Evolutionary conservation across 2,329 filamentous ascomycete genomes (phyloP), one percentile per base, ranked within the genome.

Genomic region (Colletotrichum endophyticum): DNA sequence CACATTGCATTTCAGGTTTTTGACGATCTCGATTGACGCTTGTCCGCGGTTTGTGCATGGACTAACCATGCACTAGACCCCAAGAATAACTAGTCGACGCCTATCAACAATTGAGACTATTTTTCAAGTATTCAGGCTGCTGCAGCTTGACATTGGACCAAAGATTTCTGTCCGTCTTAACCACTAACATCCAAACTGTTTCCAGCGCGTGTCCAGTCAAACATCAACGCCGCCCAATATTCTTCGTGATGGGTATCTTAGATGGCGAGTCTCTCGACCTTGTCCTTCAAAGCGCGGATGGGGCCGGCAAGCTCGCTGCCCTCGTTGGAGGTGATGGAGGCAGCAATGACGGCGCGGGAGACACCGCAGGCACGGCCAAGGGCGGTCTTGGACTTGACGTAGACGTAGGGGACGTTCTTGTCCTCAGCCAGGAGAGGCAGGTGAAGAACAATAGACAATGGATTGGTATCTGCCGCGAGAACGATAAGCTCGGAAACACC

Each of bases 211-310:
- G 28, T 39, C 44, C 36, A 74, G 73, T 25, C n/a, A 53, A 53
- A 53, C 44, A 27, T 61, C 8, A 71, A 75, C 36, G 53, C 67
- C 39, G 34, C 56, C 73, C 61, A 57, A 49, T 44, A 71, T 76
- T 32, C 13, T 62, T 36, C 1, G 32, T 62, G 6, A 19, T 61
- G 75, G 77, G 75, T 78, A 70, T 75, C 80, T 92, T 94, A 98
- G 88, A 98, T 98, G 89, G 96, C 96, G 80, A 98, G 91, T 82
- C 96, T 92, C 91, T 99, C 96, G 72, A 99, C 95, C 92, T 98
- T 98, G 87, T 98, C 95, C 90, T 96, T 98, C 83, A 98, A 90
- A 79, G 93, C 91, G 81, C 94, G 92, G 86, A 99, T 98, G 90
- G 98, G 95, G 83, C 92, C 91, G 86, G 94, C 95, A 77, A 99